These are phyloP conservation scores for Lanmaoa pseudosensibilis DNA, from an alignment of 768 basidiomycete genomes.

Conservation along the genomic window DNA sequence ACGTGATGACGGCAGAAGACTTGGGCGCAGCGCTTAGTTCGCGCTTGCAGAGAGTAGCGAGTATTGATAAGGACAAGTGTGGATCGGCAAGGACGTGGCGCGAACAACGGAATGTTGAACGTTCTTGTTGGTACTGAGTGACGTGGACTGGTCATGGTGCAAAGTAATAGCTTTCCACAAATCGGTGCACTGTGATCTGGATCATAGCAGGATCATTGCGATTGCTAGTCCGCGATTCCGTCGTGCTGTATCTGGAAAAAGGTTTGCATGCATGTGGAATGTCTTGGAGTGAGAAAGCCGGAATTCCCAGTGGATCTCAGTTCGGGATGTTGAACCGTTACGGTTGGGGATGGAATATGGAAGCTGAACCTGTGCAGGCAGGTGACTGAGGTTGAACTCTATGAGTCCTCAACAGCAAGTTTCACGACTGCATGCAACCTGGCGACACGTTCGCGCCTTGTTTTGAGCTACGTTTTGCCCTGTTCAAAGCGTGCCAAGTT, in stretches of 20 bases:
- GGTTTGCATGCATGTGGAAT: not conserved
- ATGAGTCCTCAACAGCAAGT: not conserved
- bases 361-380: not conserved
- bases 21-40: not conserved
- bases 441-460: not conserved
- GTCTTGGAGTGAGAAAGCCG: not conserved
- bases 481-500: no score
- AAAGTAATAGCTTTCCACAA: not conserved
- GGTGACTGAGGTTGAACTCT: constrained; percentile 9
- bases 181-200: not conserved
- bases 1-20: not conserved
- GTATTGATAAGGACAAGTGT: not conserved
- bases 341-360: not conserved
- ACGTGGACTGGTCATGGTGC: not conserved
- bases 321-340: not conserved
- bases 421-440: not conserved
- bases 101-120: not conserved
- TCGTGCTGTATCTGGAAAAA: not conserved
- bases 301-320: not conserved
- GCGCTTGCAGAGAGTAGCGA: not conserved
- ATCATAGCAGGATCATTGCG: not conserved
- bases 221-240: not conserved
- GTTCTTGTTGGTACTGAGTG: not conserved
- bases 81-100: not conserved
- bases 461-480: no score